These are phyloP conservation scores for Coniferiporia sulphurascens DNA, from an alignment of 1,284 basidiomycete species.

Conservation along the genomic window DNA sequence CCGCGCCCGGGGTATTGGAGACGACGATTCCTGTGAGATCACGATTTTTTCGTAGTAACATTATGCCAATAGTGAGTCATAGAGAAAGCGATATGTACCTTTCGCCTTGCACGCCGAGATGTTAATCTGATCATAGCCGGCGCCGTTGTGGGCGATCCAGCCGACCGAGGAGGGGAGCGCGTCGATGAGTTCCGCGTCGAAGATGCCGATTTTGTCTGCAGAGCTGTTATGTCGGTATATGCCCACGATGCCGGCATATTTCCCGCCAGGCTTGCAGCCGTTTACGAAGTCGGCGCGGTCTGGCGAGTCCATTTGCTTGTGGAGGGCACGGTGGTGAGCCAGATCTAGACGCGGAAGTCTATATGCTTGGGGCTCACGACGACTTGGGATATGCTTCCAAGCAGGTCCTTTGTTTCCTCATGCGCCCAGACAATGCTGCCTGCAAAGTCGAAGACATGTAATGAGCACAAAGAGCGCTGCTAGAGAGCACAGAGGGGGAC, in stretches of 20 bases:
- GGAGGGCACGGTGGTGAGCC: neutral
- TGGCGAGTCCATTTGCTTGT: constrained; percentile 59
- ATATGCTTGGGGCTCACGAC: constrained; percentile 51
- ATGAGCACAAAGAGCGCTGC: neutral
- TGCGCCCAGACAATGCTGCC: constrained; percentile 78
- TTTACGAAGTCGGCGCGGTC: constrained; percentile 66
- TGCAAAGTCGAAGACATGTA: constrained; percentile 24
- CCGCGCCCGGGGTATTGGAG: constrained; percentile 89
- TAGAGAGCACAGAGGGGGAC: constrained; percentile 14
- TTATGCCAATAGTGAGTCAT: too few relatives aligned
- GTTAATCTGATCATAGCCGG: constrained; percentile 87
- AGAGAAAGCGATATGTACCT: constrained; percentile 35
- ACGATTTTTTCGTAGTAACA: neutral
- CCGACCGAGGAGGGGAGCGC: constrained; percentile 64
- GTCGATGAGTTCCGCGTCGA: constrained; percentile 74
- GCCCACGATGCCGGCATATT: constrained; percentile 71
- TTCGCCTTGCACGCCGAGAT: constrained; percentile 66
- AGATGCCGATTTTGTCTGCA: constrained; percentile 63
- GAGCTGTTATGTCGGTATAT: constrained; percentile 78
- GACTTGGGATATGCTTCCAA: constrained; percentile 66
- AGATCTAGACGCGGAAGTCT: neutral
- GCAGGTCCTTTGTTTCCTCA: constrained; percentile 63
- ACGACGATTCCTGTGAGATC: constrained; percentile 63
- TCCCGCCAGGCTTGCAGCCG: constrained; percentile 58
- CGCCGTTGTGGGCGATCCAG: constrained; percentile 92